phyloP scores from a whole-genome alignment of 83 land plant species.

The Isoetes engelmannii region DNA sequence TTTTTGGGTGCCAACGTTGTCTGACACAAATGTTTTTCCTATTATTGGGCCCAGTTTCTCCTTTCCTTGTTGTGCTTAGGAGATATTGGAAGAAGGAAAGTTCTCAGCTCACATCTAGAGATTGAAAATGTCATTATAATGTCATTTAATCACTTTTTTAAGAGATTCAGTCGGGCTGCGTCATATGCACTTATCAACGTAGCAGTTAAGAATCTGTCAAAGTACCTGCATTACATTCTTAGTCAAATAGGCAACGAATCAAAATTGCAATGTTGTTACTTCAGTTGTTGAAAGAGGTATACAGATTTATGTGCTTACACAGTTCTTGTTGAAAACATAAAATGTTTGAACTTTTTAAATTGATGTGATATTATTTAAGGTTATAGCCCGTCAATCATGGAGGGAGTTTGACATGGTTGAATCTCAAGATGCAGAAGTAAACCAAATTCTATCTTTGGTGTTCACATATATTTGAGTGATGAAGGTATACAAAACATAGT shows the following conservation, averaged over 20 bases:
- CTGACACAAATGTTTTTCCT: too few relatives aligned
- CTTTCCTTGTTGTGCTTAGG: slow-evolving; percentile 86
- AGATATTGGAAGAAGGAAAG: slow-evolving; percentile 93
- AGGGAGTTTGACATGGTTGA: slow-evolving; percentile 64
- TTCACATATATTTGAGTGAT: slow-evolving; percentile 96
- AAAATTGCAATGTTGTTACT: slow-evolving; percentile 88
- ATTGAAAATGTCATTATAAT: slow-evolving; percentile 83
- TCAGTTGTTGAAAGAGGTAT: slow-evolving; percentile 93
- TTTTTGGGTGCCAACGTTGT: too few relatives aligned
- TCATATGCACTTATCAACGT: slow-evolving; percentile 96
- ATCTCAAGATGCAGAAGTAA: slow-evolving; percentile 70
- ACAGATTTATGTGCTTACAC: neutral
- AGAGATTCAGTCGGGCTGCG: slow-evolving; percentile 95
- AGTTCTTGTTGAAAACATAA: neutral
- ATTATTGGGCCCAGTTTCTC: slow-evolving; percentile 33
- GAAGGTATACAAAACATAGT: slow-evolving; percentile 98
- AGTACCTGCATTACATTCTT: slow-evolving; percentile 85
- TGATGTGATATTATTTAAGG: slow-evolving; percentile 41
- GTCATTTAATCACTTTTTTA: slow-evolving; percentile 94
- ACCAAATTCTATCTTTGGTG: slow-evolving; percentile 65
- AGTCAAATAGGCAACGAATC: slow-evolving; percentile 91
- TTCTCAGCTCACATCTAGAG: slow-evolving; percentile 62
- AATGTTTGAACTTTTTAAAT: neutral
- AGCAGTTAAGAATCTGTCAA: slow-evolving; percentile 86
- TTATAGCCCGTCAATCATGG: slow-evolving; percentile 83